These are phyloP conservation scores for Carex littledalei DNA, from an alignment of 176 grass and related monocot genomes.

Conservation along the genomic window DNA sequence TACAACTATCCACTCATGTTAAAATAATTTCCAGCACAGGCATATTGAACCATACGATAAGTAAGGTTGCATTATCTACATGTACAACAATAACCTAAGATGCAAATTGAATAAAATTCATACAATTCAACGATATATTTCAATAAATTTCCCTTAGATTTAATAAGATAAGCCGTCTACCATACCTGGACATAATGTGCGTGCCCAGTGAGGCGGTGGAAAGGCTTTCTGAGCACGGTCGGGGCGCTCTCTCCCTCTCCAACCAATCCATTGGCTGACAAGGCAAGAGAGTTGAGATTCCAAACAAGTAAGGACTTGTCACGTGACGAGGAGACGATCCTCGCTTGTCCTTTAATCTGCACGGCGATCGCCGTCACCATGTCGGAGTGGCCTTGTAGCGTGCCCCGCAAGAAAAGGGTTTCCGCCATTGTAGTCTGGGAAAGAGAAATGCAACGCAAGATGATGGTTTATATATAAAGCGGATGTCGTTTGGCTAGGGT, in stretches of 20 bases:
- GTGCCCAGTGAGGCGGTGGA: conserved; percentile 83
- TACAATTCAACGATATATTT: not conserved
- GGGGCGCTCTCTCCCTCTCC: not conserved
- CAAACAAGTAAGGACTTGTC: conserved; percentile 91
- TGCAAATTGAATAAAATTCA: not conserved
- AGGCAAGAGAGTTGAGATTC: conserved; percentile 52
- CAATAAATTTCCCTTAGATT: not conserved
- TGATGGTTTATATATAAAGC: not conserved
- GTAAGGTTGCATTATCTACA: not conserved
- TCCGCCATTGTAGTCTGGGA: conserved; percentile 26
- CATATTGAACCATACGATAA: not conserved
- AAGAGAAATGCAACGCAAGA: not conserved
- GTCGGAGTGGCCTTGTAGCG: conserved; percentile 71
- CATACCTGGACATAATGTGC: conserved; percentile 57
- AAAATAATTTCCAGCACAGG: not conserved
- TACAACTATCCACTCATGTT: not conserved
- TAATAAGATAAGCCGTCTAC: not conserved
- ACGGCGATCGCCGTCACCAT: conserved; percentile 69
- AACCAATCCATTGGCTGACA: not conserved
- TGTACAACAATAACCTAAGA: not conserved
- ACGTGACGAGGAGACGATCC: conserved; percentile 82
- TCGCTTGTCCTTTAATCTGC: conserved; percentile 59
- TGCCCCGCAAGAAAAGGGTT: conserved; percentile 57
- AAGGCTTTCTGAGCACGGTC: conserved; percentile 50
- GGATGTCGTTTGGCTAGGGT: conserved; percentile 3